Conservation (phyloP, 768 basidiomycete genomes). For the Solioccasus polychromus region DNA sequence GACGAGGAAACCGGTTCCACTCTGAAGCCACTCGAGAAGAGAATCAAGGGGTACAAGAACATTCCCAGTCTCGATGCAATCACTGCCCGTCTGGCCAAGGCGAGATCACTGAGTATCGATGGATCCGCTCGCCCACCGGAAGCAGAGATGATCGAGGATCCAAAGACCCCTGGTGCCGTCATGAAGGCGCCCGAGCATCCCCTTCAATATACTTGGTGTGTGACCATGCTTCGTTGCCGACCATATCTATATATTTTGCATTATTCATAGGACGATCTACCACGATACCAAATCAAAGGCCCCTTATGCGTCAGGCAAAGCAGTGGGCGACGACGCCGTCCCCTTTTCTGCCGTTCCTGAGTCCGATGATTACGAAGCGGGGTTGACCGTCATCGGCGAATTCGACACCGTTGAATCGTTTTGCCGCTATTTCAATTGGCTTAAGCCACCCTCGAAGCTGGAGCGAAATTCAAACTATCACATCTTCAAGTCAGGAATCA, state of each 20-base stretch:
- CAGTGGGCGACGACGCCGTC: constrained; percentile 23
- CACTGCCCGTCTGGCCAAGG: constrained; percentile 73
- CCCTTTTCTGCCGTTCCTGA: constrained; percentile 50
- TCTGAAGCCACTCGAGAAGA: constrained; percentile 32
- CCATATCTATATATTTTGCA: not conserved
- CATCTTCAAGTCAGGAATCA: constrained; percentile 91
- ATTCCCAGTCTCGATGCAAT: constrained; percentile 84
- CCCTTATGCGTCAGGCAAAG: constrained; percentile 30
- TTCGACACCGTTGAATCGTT: constrained; percentile 89
- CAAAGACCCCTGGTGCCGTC: constrained; percentile 74
- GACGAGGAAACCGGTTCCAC: constrained; percentile 48
- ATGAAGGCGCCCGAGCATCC: constrained; percentile 76
- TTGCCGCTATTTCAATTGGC: constrained; percentile 93
- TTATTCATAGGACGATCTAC: constrained; percentile 72
- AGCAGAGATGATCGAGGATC: constrained; percentile 76
- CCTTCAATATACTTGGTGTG: constrained; percentile 76
- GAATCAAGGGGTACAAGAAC: constrained; percentile 75
- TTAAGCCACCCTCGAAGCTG: constrained; percentile 85
- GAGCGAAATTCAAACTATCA: constrained; percentile 94
- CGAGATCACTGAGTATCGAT: constrained; percentile 55
- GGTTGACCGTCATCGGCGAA: constrained; percentile 81
- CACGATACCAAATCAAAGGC: constrained; percentile 82
- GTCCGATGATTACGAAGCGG: constrained; percentile 78
- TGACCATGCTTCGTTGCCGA: constrained; percentile 8
- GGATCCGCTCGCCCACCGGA: constrained; percentile 71